phyloP scores from a whole-genome alignment of 495 filamentous ascomycete genomes.

The Penicillium malachiteum region DNA sequence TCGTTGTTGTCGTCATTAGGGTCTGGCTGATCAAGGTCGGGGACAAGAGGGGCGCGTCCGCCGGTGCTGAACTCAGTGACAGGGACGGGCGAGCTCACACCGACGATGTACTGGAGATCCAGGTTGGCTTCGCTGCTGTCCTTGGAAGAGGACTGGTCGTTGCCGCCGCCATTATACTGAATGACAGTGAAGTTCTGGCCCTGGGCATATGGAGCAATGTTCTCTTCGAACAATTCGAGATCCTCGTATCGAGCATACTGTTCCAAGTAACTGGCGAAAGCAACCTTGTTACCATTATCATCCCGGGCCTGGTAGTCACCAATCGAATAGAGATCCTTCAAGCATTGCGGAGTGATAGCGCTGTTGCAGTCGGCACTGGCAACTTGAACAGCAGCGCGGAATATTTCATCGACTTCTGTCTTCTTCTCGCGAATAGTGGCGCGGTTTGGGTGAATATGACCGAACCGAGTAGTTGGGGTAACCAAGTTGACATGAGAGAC shows the following conservation, averaged over 20 bases:
- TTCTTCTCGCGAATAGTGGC: conserved; percentile 33
- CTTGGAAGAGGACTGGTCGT: conserved; percentile 48
- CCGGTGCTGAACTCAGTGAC: conserved; percentile 68
- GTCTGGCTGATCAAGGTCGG: conserved; percentile 59
- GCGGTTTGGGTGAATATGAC: conserved; percentile 41
- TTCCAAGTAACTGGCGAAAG: conserved; percentile 67
- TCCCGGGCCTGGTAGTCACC: conserved; percentile 47
- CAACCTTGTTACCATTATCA: conserved; percentile 49
- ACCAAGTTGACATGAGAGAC: conserved; percentile 49
- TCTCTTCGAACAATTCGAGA: conserved; percentile 53
- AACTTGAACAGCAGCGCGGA: conserved; percentile 10
- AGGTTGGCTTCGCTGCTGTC: conserved; percentile 70
- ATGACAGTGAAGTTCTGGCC: conserved; percentile 65
- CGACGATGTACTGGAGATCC: conserved; percentile 69
- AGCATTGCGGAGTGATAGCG: conserved; percentile 58
- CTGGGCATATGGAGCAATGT: conserved; percentile 51
- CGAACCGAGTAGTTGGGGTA: conserved; percentile 58
- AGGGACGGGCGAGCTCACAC: conserved; percentile 56
- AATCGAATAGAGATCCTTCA: conserved; percentile 60
- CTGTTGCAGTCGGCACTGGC: conserved; percentile 36
- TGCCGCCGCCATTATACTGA: conserved; percentile 55
- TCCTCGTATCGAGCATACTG: conserved; percentile 63
- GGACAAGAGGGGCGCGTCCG: conserved; percentile 59
- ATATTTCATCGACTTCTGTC: conserved; percentile 16
- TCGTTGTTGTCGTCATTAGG: conserved; percentile 62